Conservation (phyloP, 345 rosid genomes). For the Raphanus sativus region DNA sequence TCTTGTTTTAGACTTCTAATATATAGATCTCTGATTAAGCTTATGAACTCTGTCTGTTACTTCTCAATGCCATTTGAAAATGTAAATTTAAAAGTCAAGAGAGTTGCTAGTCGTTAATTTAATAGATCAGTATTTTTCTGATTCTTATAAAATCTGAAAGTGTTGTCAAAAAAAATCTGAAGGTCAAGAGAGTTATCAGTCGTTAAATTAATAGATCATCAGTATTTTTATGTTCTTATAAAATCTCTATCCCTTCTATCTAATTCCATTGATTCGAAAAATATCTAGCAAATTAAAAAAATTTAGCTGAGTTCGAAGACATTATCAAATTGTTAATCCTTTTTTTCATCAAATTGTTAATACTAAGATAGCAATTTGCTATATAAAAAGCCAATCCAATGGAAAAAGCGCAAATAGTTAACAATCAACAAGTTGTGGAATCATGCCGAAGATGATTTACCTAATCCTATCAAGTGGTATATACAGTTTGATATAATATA, state of each 20-base stretch:
- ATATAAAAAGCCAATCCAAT: background rate
- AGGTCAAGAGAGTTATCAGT: too few species aligned
- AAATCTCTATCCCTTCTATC: background rate
- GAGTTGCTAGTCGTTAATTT: background rate
- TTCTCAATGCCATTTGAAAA: conserved; percentile 10
- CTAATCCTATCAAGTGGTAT: conserved; percentile 29
- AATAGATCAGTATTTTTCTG: background rate
- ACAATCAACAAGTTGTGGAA: conserved; percentile 25
- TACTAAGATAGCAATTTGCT: background rate
- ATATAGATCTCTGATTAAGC: conserved; percentile 19
- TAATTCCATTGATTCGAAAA: background rate
- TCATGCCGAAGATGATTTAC: conserved; percentile 19
- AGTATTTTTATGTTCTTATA: background rate
- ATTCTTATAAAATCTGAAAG: background rate
- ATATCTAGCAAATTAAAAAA: background rate
- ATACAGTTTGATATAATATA: background rate
- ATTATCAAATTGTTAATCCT: background rate
- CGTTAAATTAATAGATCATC: too few species aligned
- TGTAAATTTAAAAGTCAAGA: background rate
- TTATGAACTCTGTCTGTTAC: background rate
- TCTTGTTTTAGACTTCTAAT: conserved; percentile 1
- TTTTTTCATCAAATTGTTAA: too few species aligned
- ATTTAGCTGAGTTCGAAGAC: too few species aligned
- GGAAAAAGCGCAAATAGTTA: background rate
- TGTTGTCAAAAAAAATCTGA: too few species aligned